phyloP scores from a whole-genome alignment of 192 early-diverging fungal species.

The Podila clonocystis region DNA sequence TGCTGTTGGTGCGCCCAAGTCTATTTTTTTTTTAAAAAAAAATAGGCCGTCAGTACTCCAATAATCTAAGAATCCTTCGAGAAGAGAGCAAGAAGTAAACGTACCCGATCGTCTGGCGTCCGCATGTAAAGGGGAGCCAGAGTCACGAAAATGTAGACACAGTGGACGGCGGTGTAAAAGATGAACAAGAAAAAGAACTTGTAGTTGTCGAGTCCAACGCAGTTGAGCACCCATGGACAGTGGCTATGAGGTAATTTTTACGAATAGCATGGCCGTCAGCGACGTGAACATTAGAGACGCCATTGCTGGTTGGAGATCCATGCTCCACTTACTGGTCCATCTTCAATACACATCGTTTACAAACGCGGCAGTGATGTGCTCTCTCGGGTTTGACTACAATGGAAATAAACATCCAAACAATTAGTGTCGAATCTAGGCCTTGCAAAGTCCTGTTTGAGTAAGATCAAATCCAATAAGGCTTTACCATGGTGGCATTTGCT shows the following conservation, averaged over 20 bases:
- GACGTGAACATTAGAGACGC: neutral
- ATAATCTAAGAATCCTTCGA: neutral
- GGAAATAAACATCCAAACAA: neutral
- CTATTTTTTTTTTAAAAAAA: constrained; percentile 6
- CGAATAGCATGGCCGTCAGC: too few relatives aligned
- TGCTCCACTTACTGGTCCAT: constrained; percentile 66
- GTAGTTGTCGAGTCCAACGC: constrained; percentile 65
- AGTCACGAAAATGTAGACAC: constrained; percentile 51
- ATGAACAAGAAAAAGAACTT: constrained; percentile 66
- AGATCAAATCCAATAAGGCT: neutral
- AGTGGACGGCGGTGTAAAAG: constrained; percentile 57
- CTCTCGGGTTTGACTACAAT: constrained; percentile 58
- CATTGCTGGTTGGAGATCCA: constrained; percentile 4
- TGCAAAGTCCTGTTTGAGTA: neutral
- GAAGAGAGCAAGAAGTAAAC: too few relatives aligned
- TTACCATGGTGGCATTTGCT: constrained; percentile 48
- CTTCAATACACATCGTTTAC: constrained; percentile 62
- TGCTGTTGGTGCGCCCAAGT: constrained; percentile 38
- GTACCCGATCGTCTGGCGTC: constrained; percentile 25
- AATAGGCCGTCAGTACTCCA: neutral
- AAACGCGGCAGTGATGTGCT: constrained; percentile 66
- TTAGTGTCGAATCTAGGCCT: neutral
- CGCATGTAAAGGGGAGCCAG: constrained; percentile 38
- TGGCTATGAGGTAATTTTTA: constrained; percentile 14
- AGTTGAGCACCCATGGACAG: constrained; percentile 55